Evolutionary conservation across 495 filamentous ascomycete species (phyloP).

Genomic region (Daldinia childiae): DNA sequence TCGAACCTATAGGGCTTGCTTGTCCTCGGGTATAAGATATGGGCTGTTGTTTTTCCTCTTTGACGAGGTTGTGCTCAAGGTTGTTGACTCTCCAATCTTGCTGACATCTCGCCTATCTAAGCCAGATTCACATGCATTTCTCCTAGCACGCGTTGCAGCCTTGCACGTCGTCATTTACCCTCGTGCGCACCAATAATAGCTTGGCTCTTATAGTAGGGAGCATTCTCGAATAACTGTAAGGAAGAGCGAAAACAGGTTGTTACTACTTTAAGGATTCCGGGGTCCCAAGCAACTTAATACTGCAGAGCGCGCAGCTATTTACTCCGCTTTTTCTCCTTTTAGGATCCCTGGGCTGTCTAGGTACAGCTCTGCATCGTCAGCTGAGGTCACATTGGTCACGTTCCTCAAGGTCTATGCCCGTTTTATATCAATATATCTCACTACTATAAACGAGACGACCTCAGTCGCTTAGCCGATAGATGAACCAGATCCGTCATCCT

Average conservation of each 20-base stretch:
- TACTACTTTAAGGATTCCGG: slow-evolving; percentile 21
- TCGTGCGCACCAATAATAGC: slow-evolving; percentile 15
- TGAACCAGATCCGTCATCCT: slow-evolving; percentile 4
- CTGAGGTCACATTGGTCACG: slow-evolving; percentile 41
- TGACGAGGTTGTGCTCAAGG: neutral
- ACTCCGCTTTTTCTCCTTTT: slow-evolving; percentile 22
- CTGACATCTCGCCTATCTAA: slow-evolving; percentile 16
- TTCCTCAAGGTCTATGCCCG: slow-evolving; percentile 33
- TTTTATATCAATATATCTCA: slow-evolving; percentile 33
- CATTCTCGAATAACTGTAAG: slow-evolving; percentile 23
- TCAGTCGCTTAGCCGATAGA: slow-evolving; percentile 28
- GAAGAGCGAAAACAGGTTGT: slow-evolving; percentile 27
- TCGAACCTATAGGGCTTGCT: neutral
- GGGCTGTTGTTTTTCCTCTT: neutral
- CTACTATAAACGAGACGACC: slow-evolving; percentile 31
- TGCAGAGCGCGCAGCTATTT: slow-evolving; percentile 1
- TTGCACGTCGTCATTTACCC: slow-evolving; percentile 12
- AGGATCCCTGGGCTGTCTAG: slow-evolving; percentile 2
- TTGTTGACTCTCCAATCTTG: slow-evolving; percentile 3
- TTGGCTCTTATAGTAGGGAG: neutral
- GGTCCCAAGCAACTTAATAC: slow-evolving; percentile 14
- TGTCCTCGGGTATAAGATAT: slow-evolving; percentile 29
- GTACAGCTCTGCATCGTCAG: slow-evolving; percentile 31
- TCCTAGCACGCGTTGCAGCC: slow-evolving; percentile 8
- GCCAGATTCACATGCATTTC: slow-evolving; percentile 14